phyloP scores from a whole-genome alignment of 495 filamentous ascomycete genomes.

The Penicillium cosmopolitanum region DNA sequence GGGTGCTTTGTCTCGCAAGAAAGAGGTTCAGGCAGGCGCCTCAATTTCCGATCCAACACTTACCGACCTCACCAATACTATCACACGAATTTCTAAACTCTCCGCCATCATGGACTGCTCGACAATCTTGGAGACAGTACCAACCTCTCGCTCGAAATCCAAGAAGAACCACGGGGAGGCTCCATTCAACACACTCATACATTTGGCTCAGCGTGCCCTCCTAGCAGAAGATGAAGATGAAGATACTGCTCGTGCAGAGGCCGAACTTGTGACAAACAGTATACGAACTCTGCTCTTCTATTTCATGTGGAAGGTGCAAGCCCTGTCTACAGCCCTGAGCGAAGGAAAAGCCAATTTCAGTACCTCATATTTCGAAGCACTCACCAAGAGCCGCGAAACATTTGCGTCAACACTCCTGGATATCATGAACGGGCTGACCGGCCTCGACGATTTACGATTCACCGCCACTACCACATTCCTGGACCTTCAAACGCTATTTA shows the following conservation, averaged over 20 bases:
- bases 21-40: constrained; percentile 64
- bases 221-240: constrained; percentile 61
- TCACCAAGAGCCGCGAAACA: constrained; percentile 47
- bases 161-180: constrained; percentile 46
- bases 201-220: constrained; percentile 67
- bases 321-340: constrained; percentile 40
- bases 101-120: constrained; percentile 78
- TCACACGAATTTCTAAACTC: constrained; percentile 83
- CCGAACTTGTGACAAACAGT: constrained; percentile 72
- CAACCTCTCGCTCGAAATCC: constrained; percentile 48
- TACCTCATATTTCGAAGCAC: constrained; percentile 51
- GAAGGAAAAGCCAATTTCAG: constrained; percentile 52
- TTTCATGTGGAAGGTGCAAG: constrained; percentile 89
- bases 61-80: constrained; percentile 71
- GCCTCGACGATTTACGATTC: constrained; percentile 76
- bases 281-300: constrained; percentile 79
- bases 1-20: constrained; percentile 64
- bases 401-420: constrained; percentile 64
- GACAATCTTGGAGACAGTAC: constrained; percentile 66
- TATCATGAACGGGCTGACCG: constrained; percentile 59
- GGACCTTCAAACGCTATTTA: constrained; percentile 79
- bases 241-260: constrained; percentile 68
- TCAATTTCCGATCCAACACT: constrained; percentile 64
- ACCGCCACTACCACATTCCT: constrained; percentile 74
- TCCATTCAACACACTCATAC: constrained; percentile 70